Base-by-base conservation (phyloP, 345 rosid species). In the Sonneratia caseolaris region DNA sequence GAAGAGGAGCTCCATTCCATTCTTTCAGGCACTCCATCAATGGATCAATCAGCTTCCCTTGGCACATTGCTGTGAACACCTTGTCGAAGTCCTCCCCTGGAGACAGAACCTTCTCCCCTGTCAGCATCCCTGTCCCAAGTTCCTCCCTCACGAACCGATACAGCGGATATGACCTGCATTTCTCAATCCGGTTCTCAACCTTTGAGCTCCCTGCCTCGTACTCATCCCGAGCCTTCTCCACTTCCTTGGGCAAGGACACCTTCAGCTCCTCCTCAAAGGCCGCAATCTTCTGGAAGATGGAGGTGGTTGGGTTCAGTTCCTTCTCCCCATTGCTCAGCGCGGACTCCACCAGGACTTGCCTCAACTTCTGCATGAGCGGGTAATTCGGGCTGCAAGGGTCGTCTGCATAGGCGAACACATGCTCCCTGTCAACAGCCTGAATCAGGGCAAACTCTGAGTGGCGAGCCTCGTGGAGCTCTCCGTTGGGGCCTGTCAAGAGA, bases 61-160 rank as follows among this genome's bases (percentile, higher is more conserved):
- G 37, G 16, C 80, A 74, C 32, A 80, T 68, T 6, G 83, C 83
- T 0, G 73, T 64, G 66, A 73, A 74, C 35, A 80, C 77, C 80
- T 80, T 80, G 53, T 80, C 77, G 37, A 76, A 64, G 59, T 80
- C 80, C 73, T 80, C 82, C 0, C 80, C 82, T 0, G 82, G 82
- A 3, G 82, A 79, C 22, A 67, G 51, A 3, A 61, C 73, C 38
- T 74, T 70, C 66, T 80, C 80, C 22, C 82, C 82, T 0, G 77
- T 73, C 12, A 77, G 80, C 45, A 79, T 36, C 18, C 40, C 70
- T 0, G 77, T 76, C 27, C 75, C 79, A 40, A 75, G 66, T 24
- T 70, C 79, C 49, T 76, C 82, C 66, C 79, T 74, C 65, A 80
- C 78, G 40, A 73, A 65, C 66, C 71, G 68, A 64, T 76, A 76